A percentile compares a stretch with the other conserved stretches of the same genome.
phyloP scores from a whole-genome alignment of 1,284 basidiomycete genomes.

The Grifola frondosa region DNA sequence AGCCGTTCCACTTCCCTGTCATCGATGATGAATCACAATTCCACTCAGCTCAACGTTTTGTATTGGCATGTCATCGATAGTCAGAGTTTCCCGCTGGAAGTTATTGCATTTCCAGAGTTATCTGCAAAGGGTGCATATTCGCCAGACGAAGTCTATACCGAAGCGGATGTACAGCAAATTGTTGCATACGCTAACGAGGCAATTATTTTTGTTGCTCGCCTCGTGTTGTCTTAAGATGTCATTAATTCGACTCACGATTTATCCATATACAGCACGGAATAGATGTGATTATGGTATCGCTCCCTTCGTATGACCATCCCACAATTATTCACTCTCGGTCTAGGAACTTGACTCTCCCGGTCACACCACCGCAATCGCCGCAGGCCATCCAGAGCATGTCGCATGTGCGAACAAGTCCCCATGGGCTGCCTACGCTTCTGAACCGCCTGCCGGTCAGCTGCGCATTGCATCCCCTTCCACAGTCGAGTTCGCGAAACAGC shows the following conservation, averaged over 20 bases:
- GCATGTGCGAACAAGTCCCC: constrained; percentile 65
- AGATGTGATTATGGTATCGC: constrained; percentile 52
- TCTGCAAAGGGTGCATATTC: constrained; percentile 69
- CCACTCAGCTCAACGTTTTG: constrained; percentile 56
- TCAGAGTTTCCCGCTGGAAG: constrained; percentile 71
- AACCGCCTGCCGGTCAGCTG: constrained; percentile 81
- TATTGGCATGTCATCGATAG: constrained; percentile 80
- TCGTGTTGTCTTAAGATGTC: no score
- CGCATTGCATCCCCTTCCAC: constrained; percentile 55
- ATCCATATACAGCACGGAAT: constrained; percentile 61
- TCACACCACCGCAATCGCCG: constrained; percentile 67
- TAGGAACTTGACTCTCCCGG: constrained; percentile 70
- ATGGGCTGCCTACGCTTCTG: constrained; percentile 63
- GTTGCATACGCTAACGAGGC: constrained; percentile 71
- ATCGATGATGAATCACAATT: constrained; percentile 7
- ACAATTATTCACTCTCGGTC: neutral
- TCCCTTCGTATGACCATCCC: neutral
- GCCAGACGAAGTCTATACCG: constrained; percentile 51
- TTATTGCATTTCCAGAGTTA: constrained; percentile 61
- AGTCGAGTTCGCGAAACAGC: constrained; percentile 39
- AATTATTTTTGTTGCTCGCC: constrained; percentile 29
- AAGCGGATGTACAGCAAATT: constrained; percentile 58
- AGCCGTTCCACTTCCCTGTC: constrained; percentile 25
- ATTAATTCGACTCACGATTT: neutral
- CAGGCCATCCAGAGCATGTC: constrained; percentile 67